Conservation (phyloP, 768 basidiomycete species). For the Crassisporium funariophilum region DNA sequence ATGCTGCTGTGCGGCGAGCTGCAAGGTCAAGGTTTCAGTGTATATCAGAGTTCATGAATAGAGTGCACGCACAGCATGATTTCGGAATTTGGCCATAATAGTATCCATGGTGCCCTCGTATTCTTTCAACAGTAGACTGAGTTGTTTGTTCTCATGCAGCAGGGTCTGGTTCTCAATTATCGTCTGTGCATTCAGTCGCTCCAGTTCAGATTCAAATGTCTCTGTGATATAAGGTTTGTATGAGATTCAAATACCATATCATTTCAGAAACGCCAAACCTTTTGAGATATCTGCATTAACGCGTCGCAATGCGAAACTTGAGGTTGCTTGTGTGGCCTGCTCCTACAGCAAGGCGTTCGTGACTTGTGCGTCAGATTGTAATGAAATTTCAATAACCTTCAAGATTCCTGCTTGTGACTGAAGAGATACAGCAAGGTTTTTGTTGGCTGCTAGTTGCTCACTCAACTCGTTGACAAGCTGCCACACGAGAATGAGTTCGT, state of each 20-base stretch:
- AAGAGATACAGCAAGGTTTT: slow-evolving; percentile 68
- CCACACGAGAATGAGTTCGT: slow-evolving; percentile 75
- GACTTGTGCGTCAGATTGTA: too few species aligned
- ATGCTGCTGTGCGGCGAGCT: slow-evolving; percentile 93
- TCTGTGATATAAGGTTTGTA: slow-evolving; percentile 56
- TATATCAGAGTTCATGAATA: slow-evolving; percentile 1
- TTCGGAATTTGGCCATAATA: slow-evolving; percentile 95
- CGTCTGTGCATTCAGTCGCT: slow-evolving; percentile 85
- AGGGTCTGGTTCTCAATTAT: slow-evolving; percentile 94
- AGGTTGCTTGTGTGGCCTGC: slow-evolving; percentile 71
- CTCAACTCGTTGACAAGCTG: slow-evolving; percentile 79
- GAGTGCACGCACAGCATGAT: slow-evolving; percentile 73
- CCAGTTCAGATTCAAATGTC: slow-evolving; percentile 88
- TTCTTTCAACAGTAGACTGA: slow-evolving; percentile 86
- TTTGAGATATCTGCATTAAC: slow-evolving; percentile 88
- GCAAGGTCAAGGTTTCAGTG: slow-evolving; percentile 7
- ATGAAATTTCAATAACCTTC: slow-evolving; percentile 74
- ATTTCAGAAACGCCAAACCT: slow-evolving; percentile 42
- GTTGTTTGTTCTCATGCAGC: slow-evolving; percentile 93
- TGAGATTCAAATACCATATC: not conserved
- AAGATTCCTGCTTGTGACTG: slow-evolving; percentile 69
- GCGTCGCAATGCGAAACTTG: slow-evolving; percentile 78
- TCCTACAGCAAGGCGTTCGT: slow-evolving; percentile 52
- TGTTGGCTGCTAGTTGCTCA: slow-evolving; percentile 82
- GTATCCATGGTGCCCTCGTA: slow-evolving; percentile 94